These are phyloP conservation scores for Plantago major DNA, from an alignment of 257 asterid genomes.

Conservation along the genomic window DNA sequence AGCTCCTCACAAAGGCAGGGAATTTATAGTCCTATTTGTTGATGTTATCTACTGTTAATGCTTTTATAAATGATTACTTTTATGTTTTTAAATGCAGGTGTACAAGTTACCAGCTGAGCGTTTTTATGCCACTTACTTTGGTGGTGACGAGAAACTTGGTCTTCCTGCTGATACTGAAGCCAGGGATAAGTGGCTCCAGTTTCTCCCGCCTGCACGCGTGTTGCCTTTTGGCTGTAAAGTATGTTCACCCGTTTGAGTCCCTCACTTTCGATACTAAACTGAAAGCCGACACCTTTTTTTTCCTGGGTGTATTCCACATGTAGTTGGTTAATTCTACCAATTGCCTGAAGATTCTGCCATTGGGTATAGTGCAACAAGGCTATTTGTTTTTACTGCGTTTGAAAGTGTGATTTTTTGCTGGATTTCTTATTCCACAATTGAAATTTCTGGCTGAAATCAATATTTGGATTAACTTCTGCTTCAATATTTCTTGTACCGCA, in stretches of 20 bases:
- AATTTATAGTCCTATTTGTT: background rate
- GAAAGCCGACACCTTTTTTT: too few species aligned
- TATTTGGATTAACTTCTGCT: too few species aligned
- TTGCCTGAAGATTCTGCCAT: too few species aligned
- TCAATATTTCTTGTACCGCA: too few species aligned
- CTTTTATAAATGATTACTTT: background rate
- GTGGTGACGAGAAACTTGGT: conserved; percentile 86
- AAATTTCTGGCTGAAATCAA: too few species aligned
- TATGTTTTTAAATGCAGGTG: conserved; percentile 39
- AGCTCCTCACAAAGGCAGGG: conserved; percentile 81
- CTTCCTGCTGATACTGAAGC: conserved; percentile 92
- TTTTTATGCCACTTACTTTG: conserved; percentile 93
- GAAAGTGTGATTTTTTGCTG: too few species aligned
- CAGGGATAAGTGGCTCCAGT: conserved; percentile 74
- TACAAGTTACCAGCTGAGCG: conserved; percentile 61
- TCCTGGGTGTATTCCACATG: too few species aligned
- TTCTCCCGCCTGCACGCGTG: conserved; percentile 70
- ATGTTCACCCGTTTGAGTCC: conserved; percentile 17
- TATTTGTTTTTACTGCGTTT: too few species aligned
- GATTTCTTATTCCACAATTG: too few species aligned
- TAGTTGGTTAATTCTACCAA: too few species aligned
- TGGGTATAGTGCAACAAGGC: too few species aligned
- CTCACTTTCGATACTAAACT: too few species aligned
- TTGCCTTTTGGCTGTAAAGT: conserved; percentile 94
- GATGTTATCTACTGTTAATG: conserved; percentile 1